Evolutionary conservation across 176 grass and related monocot species (phyloP).

Genomic region (Triticum turgidum): DNA sequence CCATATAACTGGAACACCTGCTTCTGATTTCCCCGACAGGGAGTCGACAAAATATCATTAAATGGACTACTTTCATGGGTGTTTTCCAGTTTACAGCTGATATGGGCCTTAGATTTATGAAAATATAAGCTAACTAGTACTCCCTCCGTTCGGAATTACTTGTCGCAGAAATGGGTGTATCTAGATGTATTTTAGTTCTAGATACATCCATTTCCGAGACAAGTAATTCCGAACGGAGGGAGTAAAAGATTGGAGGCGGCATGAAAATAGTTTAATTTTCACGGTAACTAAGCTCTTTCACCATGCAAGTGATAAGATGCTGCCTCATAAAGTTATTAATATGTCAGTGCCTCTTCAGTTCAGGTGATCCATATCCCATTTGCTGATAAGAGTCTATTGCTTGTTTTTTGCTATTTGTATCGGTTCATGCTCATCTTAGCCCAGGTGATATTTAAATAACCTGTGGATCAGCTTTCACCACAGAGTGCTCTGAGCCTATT

Average conservation of each 20-base stretch:
- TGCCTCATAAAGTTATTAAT: background rate
- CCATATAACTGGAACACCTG: background rate
- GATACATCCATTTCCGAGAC: no score
- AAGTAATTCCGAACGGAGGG: no score
- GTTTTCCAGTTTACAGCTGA: background rate
- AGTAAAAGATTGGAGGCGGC: background rate
- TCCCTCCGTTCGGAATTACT: no score
- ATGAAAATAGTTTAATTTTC: background rate
- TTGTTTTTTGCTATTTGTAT: background rate
- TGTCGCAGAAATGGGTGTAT: no score
- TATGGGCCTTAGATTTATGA: background rate
- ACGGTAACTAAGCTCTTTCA: background rate
- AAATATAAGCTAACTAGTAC: background rate
- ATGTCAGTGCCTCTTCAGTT: background rate
- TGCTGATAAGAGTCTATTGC: background rate
- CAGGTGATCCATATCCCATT: background rate
- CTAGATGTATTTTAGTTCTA: no score
- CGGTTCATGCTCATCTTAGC: slow-evolving; percentile 4
- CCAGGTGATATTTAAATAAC: background rate
- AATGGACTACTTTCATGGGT: background rate
- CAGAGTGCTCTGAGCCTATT: slow-evolving; percentile 4
- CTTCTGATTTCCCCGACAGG: background rate
- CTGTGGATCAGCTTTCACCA: slow-evolving; percentile 7
- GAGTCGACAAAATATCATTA: background rate
- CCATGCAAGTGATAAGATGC: background rate